Evolutionary conservation across 495 filamentous ascomycete genomes (phyloP).

Genomic region (Neurospora sp.): DNA sequence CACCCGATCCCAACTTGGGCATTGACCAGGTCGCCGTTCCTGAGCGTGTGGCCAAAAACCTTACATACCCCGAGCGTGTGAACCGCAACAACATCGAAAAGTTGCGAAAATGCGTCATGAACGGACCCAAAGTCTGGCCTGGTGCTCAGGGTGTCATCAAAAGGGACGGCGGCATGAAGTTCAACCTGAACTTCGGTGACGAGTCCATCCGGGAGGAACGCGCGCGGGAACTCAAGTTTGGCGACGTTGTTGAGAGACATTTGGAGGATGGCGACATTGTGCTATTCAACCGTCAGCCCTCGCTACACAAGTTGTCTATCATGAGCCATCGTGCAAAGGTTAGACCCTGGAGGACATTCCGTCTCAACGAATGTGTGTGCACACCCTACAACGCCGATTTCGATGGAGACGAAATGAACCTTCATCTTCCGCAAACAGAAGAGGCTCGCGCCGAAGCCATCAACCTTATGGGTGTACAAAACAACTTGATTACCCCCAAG

Average conservation of each 20-base stretch:
- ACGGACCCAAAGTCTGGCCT: conserved; percentile 68
- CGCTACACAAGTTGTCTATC: conserved; percentile 95
- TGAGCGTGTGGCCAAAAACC: conserved; percentile 76
- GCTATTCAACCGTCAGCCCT: conserved; percentile 95
- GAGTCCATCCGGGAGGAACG: conserved; percentile 37
- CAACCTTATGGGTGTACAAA: conserved; percentile 94
- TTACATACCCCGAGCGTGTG: conserved; percentile 89
- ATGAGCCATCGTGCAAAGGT: conserved; percentile 89
- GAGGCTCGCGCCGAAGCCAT: conserved; percentile 94
- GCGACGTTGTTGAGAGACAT: conserved; percentile 89
- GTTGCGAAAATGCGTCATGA: conserved; percentile 56
- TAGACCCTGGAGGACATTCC: conserved; percentile 90
- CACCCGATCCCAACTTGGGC: conserved; percentile 86
- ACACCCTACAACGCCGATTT: conserved; percentile 99
- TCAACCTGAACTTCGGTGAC: conserved; percentile 64
- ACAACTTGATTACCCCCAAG: conserved; percentile 90
- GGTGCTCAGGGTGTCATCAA: conserved; percentile 78
- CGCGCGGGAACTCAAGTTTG: conserved; percentile 62
- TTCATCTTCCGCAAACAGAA: conserved; percentile 96
- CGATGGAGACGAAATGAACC: conserved; percentile 99
- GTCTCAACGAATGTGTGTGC: conserved; percentile 95
- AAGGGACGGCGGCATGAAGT: conserved; percentile 52
- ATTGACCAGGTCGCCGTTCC: conserved; percentile 94
- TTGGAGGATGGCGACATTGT: conserved; percentile 94
- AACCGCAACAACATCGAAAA: conserved; percentile 76